A percentile compares a stretch with the other conserved stretches of the same genome.
Conservation (phyloP, 1,139 yeast species). For the Pichia sp. region DNA sequence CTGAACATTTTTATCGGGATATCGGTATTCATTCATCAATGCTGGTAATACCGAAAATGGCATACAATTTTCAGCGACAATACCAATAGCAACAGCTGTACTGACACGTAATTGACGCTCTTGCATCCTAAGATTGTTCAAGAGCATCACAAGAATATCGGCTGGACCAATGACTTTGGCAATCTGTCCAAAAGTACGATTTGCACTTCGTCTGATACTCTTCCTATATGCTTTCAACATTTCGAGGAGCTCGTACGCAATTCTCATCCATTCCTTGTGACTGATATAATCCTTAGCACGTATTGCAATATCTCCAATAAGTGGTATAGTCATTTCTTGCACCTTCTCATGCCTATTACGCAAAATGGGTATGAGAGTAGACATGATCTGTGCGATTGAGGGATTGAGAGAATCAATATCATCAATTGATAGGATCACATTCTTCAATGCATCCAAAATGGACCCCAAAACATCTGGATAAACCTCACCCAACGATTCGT, state of each 20-base stretch:
- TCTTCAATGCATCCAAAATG: slow-evolving; percentile 60
- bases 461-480: slow-evolving; percentile 93
- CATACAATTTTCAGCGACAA: slow-evolving; percentile 89
- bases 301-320: slow-evolving; percentile 79
- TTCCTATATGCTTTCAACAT: slow-evolving; percentile 82
- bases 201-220: slow-evolving; percentile 77
- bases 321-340: slow-evolving; percentile 73
- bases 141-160: slow-evolving; percentile 78
- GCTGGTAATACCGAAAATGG: slow-evolving; percentile 97
- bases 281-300: slow-evolving; percentile 81
- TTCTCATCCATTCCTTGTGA: slow-evolving; percentile 97
- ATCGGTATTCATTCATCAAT: slow-evolving; percentile 88
- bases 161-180: slow-evolving; percentile 95
- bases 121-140: slow-evolving; percentile 82
- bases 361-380: slow-evolving; percentile 86
- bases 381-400: slow-evolving; percentile 74
- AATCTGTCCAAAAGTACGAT: slow-evolving; percentile 84
- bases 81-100: slow-evolving; percentile 97
- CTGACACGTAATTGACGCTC: slow-evolving; percentile 96
- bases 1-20: slow-evolving; percentile 90
- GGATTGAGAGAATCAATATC: slow-evolving; percentile 55
- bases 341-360: slow-evolving; percentile 89
- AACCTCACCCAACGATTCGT: slow-evolving; percentile 91
- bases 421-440: slow-evolving; percentile 45
- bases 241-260: slow-evolving; percentile 85